These are phyloP conservation scores for Fusarium sarcochroum DNA, from an alignment of 2,329 filamentous ascomycete genomes.

Conservation along the genomic window DNA sequence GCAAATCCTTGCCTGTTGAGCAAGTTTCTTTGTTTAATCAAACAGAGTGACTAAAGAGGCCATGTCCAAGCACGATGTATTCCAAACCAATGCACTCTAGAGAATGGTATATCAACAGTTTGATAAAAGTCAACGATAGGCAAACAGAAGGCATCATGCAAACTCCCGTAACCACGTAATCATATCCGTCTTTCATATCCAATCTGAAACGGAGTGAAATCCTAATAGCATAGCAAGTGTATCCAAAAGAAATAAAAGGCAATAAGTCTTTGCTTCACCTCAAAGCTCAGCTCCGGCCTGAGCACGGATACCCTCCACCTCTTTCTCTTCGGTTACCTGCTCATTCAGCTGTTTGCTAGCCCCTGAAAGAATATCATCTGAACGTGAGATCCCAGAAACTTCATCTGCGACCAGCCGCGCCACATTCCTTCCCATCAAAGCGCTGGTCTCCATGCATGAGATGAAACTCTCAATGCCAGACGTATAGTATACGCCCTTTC, in stretches of 20 bases:
- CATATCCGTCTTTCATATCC: neutral
- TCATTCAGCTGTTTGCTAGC: neutral
- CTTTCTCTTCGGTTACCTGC: slow-evolving; percentile 5
- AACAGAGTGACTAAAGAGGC: neutral
- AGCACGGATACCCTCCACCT: slow-evolving; percentile 17
- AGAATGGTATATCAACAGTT: too few relatives aligned
- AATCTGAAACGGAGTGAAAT: neutral
- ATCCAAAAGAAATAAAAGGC: neutral
- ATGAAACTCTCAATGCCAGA: slow-evolving; percentile 92
- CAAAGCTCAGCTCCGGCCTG: slow-evolving; percentile 36
- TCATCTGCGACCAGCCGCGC: slow-evolving; percentile 78
- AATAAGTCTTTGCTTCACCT: slow-evolving; percentile 1
- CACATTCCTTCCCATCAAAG: slow-evolving; percentile 90
- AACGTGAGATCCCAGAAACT: slow-evolving; percentile 52
- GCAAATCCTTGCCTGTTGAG: neutral
- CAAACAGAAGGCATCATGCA: neutral
- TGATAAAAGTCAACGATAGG: neutral
- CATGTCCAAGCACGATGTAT: neutral
- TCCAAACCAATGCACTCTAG: neutral
- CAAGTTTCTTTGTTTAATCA: neutral
- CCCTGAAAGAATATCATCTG: slow-evolving; percentile 9
- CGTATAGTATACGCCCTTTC: slow-evolving; percentile 77
- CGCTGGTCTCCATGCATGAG: slow-evolving; percentile 97
- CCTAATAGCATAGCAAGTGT: neutral
- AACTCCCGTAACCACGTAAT: neutral